Evolutionary conservation across 2,329 filamentous ascomycete genomes (phyloP), one percentile per base, ranked within the genome.

Genomic region (Fusarium musae): DNA sequence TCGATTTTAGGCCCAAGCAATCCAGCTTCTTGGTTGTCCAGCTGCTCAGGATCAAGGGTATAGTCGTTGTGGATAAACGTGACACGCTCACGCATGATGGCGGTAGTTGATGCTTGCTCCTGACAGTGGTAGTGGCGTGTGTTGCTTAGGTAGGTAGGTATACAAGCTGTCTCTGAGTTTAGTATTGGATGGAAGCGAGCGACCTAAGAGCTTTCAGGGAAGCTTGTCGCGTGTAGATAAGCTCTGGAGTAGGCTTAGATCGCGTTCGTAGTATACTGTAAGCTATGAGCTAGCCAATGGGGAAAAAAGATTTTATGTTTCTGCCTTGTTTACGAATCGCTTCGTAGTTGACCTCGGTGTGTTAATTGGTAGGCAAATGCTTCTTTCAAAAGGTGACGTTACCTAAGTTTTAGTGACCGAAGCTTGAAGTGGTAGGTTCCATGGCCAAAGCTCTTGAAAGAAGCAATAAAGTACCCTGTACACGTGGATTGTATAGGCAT

Each of bases 21-120:
- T 6, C 86, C 85, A 52, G 85, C 83, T 47, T 85, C 83, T 49
- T 84, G 84, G 47, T 97, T 82, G 17, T 87, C 82, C 58, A 97
- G 83, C 50, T 89, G 84, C 4, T 88, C 83, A 0, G 93, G 92
- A 59, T 93, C 89, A 70, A 95, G 86, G 5, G 87, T 86, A 63
- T 88, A 84, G 47, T 91, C 89, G n/a, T 88, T 87, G 74, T 93
- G 91, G 59, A 97, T 85, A 73, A 94, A 96, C 2, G 95, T 97
- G 76, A 94, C 90, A 82, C 93, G 87, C 82, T 94, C 90, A 76
- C 92, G 91, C 93, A 96, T 95, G 43, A 54, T 49, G 63, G 30
- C n/a, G 54, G 23, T 49, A 39, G 32, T 37, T 32, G 36, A 21
- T 63, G 49, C 30, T 49, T 32, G 46, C 32, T 67, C 50, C 26